These are phyloP conservation scores for Penicillium argentinense DNA, from an alignment of 495 filamentous ascomycete species.

Conservation along the genomic window DNA sequence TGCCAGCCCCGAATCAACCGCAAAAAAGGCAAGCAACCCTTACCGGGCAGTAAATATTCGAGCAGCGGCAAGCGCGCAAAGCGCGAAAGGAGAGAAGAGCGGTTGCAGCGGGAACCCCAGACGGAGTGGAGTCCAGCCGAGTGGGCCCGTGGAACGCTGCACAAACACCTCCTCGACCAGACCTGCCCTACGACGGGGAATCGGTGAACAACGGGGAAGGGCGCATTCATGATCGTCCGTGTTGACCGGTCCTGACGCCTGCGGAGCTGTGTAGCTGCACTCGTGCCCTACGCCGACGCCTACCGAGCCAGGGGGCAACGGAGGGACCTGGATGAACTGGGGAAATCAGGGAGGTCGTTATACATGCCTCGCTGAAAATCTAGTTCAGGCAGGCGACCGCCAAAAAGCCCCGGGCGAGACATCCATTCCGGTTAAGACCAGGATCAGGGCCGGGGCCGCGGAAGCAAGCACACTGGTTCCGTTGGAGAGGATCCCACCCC, in stretches of 20 bases:
- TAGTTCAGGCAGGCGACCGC: background rate
- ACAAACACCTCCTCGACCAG: no score
- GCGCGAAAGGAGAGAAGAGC: constrained; percentile 32
- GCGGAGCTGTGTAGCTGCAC: no score
- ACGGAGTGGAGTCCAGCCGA: constrained; percentile 23
- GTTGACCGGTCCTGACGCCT: no score
- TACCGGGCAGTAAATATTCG: no score
- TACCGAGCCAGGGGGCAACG: background rate
- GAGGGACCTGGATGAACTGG: background rate
- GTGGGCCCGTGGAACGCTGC: constrained; percentile 26
- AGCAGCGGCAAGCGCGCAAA: constrained; percentile 52
- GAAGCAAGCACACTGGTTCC: constrained; percentile 16
- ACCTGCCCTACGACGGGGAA: no score
- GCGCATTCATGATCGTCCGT: constrained; percentile 15
- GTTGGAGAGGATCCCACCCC: constrained; percentile 6
- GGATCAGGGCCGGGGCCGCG: constrained; percentile 5
- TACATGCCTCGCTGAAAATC: background rate
- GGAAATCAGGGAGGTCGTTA: no score
- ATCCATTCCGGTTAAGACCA: background rate
- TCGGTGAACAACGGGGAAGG: background rate
- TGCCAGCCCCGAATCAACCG: no score
- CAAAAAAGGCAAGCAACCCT: no score
- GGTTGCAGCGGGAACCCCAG: constrained; percentile 43
- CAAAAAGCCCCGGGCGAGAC: background rate
- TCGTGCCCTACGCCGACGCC: constrained; percentile 15